Evolutionary conservation across 1,284 basidiomycete species (phyloP).

Genomic region (Dichomitus squalens): DNA sequence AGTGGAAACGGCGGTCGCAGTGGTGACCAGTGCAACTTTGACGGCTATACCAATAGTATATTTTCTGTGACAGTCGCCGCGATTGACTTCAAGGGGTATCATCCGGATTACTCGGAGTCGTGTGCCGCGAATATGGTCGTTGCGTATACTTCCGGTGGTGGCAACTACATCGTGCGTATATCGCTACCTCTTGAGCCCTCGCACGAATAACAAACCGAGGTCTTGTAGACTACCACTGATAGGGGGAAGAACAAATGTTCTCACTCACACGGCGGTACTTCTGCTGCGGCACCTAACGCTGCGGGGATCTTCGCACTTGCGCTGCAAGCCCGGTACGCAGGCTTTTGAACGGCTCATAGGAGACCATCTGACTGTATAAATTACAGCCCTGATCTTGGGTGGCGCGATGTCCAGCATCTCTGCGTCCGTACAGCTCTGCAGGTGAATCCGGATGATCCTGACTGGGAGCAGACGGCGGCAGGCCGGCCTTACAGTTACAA

Average conservation of each 20-base stretch:
- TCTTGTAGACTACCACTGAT: conserved; percentile 87
- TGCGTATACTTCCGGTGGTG: conserved; percentile 95
- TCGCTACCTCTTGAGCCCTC: conserved; percentile 2
- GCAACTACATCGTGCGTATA: conserved; percentile 82
- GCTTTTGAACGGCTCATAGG: background rate
- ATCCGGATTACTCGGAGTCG: conserved; percentile 96
- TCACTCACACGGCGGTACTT: conserved; percentile 90
- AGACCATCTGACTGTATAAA: conserved; percentile 13
- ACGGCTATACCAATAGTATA: conserved; percentile 98
- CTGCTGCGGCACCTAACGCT: conserved; percentile 96
- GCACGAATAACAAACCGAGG: conserved; percentile 7
- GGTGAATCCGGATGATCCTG: conserved; percentile 89
- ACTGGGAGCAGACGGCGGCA: conserved; percentile 88
- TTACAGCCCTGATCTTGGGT: conserved; percentile 85
- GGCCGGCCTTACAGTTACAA: conserved; percentile 94
- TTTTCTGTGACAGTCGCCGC: conserved; percentile 96
- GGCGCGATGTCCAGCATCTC: conserved; percentile 96
- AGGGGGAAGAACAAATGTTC: conserved; percentile 87
- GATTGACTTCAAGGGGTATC: conserved; percentile 88
- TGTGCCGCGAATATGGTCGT: conserved; percentile 98
- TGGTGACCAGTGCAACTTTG: conserved; percentile 99
- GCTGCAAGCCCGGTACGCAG: conserved; percentile 74
- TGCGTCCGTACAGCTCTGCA: conserved; percentile 79
- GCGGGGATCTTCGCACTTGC: conserved; percentile 91
- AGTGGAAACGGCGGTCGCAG: conserved; percentile 93